phyloP scores from a whole-genome alignment of 345 rosid genomes.

The Carallia pectinifolia region DNA sequence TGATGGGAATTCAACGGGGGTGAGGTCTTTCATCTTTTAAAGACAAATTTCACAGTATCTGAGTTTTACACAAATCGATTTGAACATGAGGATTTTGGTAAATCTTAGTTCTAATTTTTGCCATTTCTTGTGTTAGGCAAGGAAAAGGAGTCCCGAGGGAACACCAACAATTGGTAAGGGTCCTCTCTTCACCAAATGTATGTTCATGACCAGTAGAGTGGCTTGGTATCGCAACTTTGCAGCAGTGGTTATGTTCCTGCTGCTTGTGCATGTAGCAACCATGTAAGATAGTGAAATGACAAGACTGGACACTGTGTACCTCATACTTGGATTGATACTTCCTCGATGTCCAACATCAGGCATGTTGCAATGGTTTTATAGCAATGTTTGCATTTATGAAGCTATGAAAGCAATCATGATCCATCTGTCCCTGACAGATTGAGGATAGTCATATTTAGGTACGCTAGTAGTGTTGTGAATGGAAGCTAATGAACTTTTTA shows the following conservation, averaged over 20 bases:
- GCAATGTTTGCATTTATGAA: no score
- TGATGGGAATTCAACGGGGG: constrained; percentile 69
- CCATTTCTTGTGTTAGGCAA: constrained; percentile 49
- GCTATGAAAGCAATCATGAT: no score
- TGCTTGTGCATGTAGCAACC: not conserved
- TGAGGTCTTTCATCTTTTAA: constrained; percentile 23
- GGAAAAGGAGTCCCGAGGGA: constrained; percentile 67
- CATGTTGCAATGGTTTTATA: no score
- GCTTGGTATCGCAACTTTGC: not conserved
- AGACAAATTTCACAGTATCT: constrained; percentile 2
- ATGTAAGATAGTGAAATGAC: not conserved
- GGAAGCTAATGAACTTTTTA: no score
- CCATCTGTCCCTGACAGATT: no score
- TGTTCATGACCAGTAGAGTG: not conserved
- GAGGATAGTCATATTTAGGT: no score
- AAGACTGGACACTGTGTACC: not conserved
- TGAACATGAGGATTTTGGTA: not conserved
- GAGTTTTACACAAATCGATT: constrained; percentile 2
- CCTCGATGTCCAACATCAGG: no score
- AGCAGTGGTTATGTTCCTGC: not conserved
- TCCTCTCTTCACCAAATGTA: constrained; percentile 11
- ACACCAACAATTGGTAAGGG: constrained; percentile 58
- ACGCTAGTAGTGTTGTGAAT: no score
- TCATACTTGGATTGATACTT: not conserved
- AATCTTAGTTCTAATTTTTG: constrained; percentile 3